Base-by-base conservation (phyloP, 345 rosid genomes). In the Eucalyptus erythrocorys region DNA sequence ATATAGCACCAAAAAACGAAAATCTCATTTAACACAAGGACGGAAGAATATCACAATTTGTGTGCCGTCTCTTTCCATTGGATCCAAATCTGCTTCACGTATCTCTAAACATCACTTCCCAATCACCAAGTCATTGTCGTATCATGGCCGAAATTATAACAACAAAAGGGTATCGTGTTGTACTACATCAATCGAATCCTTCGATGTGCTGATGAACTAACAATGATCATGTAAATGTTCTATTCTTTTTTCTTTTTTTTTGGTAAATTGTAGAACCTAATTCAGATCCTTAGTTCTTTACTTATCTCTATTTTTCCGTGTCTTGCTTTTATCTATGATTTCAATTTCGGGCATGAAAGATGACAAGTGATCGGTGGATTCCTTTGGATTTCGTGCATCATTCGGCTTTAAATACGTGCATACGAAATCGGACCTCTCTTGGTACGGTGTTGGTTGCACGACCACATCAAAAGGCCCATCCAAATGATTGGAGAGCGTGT, bases 41-140 rank as follows among this genome's bases (percentile, higher is more conserved):
- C 11, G 0, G 0, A 8, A 1, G 21, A 32, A 66, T 4, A 34
- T 66, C 21, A 32, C 24, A 32, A 32, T 66, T 66, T 15, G 22
- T 71, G 45, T 19, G 13, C 24, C 11, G 0, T 71, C 81, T 34
- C 43, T 71, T 37, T 32, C 40, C 6, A 15, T 15, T 66, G 0
- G 24, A 66, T 32, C 42, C 22, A 8, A 66, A 32, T 66, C 2
- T 14, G 5, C 37, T 64, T 0, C 71, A 64, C 19, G 2, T n/a
- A n/a, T 64, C 1, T 64, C 71, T 66, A 15, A 32, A 32, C 79
- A 32, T 3, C 0, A 32, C 1, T 34, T 34, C 21, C 24, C 24
- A 7, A 4, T 64, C 2, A 64, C 9, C 37, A 64, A 0, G 4
- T 1, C 4, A 30, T 6, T 14, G 9, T n/a, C 76, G 14, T 64